phyloP scores from a whole-genome alignment of 345 rosid species.

The Murraya koenigii region DNA sequence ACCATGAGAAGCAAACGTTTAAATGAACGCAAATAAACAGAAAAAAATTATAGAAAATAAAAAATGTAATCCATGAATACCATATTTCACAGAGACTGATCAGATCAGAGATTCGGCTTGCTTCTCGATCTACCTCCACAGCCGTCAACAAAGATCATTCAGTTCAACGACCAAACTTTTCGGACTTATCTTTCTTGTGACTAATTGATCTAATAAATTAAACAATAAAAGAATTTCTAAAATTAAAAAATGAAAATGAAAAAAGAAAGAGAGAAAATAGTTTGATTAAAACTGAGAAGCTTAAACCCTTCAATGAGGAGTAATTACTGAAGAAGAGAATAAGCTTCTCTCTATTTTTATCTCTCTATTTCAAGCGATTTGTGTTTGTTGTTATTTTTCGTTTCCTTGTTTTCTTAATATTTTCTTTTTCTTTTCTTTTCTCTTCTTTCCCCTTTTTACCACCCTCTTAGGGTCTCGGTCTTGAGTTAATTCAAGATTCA shows the following conservation, averaged over 20 bases:
- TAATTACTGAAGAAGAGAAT: conserved; percentile 41
- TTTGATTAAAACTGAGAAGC: conserved; percentile 27
- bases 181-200: background rate
- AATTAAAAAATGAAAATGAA: background rate
- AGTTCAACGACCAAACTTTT: conserved; percentile 12
- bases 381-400: background rate
- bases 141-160: conserved; percentile 31
- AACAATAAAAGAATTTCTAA: conserved; percentile 13
- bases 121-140: conserved; percentile 47
- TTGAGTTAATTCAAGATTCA: background rate
- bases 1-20: background rate
- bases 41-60: background rate
- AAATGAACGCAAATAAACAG: background rate
- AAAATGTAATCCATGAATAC: conserved; percentile 21
- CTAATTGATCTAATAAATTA: conserved; percentile 13
- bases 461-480: conserved; percentile 11
- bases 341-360: conserved; percentile 24
- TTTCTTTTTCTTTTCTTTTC: conserved; percentile 14
- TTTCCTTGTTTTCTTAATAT: background rate
- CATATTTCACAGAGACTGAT: conserved; percentile 29
- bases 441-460: conserved; percentile 7
- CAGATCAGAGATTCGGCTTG: conserved; percentile 42
- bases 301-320: conserved; percentile 38
- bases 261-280: conserved; percentile 1
- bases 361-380: conserved; percentile 9